These are phyloP conservation scores for Camelina laxa DNA, from an alignment of 345 rosid species.

Conservation along the genomic window DNA sequence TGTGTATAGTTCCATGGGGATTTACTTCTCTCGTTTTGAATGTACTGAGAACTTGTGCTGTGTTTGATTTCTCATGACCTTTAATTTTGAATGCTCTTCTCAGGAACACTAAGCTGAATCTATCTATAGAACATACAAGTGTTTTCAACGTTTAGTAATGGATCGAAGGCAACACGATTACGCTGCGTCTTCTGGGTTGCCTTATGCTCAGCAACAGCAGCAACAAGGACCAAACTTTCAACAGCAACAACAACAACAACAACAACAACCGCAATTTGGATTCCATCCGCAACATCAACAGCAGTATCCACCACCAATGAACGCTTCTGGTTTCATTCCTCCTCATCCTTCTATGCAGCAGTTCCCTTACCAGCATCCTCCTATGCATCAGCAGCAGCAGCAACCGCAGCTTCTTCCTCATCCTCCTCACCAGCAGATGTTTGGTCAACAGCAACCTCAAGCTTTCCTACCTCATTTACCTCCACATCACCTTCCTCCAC, in stretches of 20 bases:
- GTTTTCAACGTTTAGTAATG: constrained; percentile 32
- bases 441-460: constrained; percentile 70
- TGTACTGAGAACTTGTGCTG: background rate
- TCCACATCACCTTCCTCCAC: constrained; percentile 68
- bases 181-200: constrained; percentile 70
- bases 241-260: constrained; percentile 76
- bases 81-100: background rate
- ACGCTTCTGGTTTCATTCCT: constrained; percentile 64
- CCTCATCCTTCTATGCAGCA: constrained; percentile 86
- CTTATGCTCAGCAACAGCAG: constrained; percentile 78
- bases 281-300: constrained; percentile 87
- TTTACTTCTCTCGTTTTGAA: background rate
- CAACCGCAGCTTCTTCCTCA: constrained; percentile 45
- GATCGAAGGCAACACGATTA: constrained; percentile 58
- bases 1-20: background rate
- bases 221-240: constrained; percentile 68
- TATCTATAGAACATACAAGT: constrained; percentile 15
- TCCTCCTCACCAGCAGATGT: constrained; percentile 74
- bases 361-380: constrained; percentile 82
- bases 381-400: constrained; percentile 63
- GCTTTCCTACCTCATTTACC: constrained; percentile 70
- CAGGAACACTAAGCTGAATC: constrained; percentile 28
- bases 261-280: constrained; percentile 72
- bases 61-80: constrained; percentile 5
- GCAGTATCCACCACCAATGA: constrained; percentile 60